Base-by-base conservation (phyloP, 768 basidiomycete genomes). In the Lentinus brumalis region DNA sequence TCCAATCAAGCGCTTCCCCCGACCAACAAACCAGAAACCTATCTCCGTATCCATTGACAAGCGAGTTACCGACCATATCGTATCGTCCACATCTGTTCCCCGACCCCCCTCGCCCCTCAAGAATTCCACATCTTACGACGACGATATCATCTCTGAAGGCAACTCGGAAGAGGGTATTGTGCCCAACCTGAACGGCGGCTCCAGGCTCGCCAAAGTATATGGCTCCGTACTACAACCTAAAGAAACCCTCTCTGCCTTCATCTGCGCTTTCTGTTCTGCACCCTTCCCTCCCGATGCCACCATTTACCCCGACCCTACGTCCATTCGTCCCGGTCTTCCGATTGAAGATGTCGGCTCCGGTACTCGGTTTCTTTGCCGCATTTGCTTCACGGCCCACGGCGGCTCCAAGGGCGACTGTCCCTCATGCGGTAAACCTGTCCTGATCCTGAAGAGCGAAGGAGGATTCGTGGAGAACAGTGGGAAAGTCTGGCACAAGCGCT, bases 141-240 rank as follows among this genome's bases (percentile, higher is more conserved):
- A 69, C 10, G 66, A 75, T 45, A 69, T 75, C 1, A 69, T 75
- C 2, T 77, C 80, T 35, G 70, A 84, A 30, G 75, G 82, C 30
- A 81, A 83, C 40, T 79, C 85, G 2, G 84, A 84, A 60, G 77
- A 81, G 32, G 86, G 81, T 57, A 86, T 91, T 46, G 74, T 91
- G 26, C 85, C 83, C 29, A 85, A 83, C 32, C 78, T 84, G 47
- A 68, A 78, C 60, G 59, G 54, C 66, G 81, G 81, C 9, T 84
- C 88, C 2, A 83, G 89, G 18, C 78, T 85, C 18, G 85, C 91
- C 45, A 94, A 92, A 73, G 92, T 88, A 5, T 94, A 92, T 64
- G 92, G 92, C 30, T 92, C 92, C 0, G 82, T 94, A 26, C 77
- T 94, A 16, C 92, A 93, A 69, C 85, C 90, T 26, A 86, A 86